A percentile compares a stretch with the other conserved stretches of the same genome.
Conservation (phyloP, 2,329 filamentous ascomycete genomes). For the Nothopassalora personata region DNA sequence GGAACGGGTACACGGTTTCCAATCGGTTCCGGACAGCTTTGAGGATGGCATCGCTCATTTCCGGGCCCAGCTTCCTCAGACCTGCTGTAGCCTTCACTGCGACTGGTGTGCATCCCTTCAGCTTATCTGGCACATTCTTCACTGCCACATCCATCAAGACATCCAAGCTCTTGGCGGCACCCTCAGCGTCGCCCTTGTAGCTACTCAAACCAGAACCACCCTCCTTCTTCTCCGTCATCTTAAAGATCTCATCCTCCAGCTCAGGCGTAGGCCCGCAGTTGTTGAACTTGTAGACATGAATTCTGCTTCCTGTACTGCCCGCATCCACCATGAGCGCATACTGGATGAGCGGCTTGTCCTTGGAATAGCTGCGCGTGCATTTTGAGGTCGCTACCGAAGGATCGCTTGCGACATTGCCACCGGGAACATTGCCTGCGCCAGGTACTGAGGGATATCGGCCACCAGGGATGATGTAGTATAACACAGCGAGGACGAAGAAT, state of each 20-base stretch:
- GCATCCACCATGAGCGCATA: constrained; percentile 99
- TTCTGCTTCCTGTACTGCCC: constrained; percentile 93
- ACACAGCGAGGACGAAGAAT: constrained; percentile 52
- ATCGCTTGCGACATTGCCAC: constrained; percentile 45
- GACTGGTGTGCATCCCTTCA: constrained; percentile 86
- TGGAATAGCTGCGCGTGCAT: constrained; percentile 78
- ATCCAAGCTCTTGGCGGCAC: constrained; percentile 84
- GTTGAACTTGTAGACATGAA: constrained; percentile 99
- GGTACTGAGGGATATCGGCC: constrained; percentile 9
- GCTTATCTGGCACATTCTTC: constrained; percentile 74
- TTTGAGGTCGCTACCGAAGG: constrained; percentile 61
- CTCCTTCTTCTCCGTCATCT: constrained; percentile 82
- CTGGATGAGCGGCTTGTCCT: constrained; percentile 88
- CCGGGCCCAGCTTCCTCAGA: constrained; percentile 75
- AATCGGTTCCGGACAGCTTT: constrained; percentile 76
- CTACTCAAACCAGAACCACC: constrained; percentile 77
- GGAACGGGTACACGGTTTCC: constrained; percentile 89
- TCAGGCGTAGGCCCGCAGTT: constrained; percentile 95
- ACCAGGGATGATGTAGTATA: constrained; percentile 49
- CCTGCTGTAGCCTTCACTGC: constrained; percentile 98
- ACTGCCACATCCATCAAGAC: constrained; percentile 81
- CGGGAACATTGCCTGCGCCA: constrained; percentile 24
- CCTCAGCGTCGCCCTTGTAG: constrained; percentile 79
- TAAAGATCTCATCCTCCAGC: constrained; percentile 85
- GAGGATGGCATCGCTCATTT: constrained; percentile 78